Base-by-base conservation (phyloP, 345 rosid genomes). In the Brassica nigra region DNA sequence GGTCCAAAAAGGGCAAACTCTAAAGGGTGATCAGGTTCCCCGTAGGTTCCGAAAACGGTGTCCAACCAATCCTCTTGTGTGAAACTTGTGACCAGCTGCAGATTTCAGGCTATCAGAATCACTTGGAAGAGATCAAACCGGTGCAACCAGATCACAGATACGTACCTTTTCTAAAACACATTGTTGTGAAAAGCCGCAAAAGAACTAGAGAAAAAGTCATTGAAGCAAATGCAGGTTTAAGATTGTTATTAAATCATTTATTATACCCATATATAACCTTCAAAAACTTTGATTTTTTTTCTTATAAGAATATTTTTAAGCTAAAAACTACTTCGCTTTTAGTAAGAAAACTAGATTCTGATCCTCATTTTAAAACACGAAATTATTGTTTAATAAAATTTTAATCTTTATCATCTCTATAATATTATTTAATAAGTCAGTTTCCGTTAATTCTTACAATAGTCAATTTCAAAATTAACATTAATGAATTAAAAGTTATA, bases 141-240 rank as follows among this genome's bases (percentile, higher is more conserved):
- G 23, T 52, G 58, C 23, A 54, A 15, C 58, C 20, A 54, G 15
- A 16, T 54, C 18, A 54, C 15, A 3, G 3, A 8, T 54, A 15
- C 23, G 58, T 66, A 80, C 75, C 75, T 75, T 62, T 7, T 66
- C 72, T 3, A 12, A 34, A n/a, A 81, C 71, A n/a, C 14, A 39
- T 9, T 39, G 12, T 39, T 39, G 12, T 39, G 47, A 9, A 8
- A 39, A 39, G 47, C 47, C 2, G 47, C 47, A 10, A 10, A 39
- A 39, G 14, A 39, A 39, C 47, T 39, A 39, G 47, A 39, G 47
- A 39, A 39, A 39, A 39, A 39, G 12, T 39, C 47, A 10, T 39
- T 39, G 47, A 39, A 39, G 47, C 47, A 39, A 39, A 37, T 37
- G 7, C 44, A 37, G 44, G 44, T 37, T 37, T 37, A 37, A 37